Evolutionary conservation across 2,329 filamentous ascomycete genomes (phyloP).

Genomic region (Penicillium vulpinum): DNA sequence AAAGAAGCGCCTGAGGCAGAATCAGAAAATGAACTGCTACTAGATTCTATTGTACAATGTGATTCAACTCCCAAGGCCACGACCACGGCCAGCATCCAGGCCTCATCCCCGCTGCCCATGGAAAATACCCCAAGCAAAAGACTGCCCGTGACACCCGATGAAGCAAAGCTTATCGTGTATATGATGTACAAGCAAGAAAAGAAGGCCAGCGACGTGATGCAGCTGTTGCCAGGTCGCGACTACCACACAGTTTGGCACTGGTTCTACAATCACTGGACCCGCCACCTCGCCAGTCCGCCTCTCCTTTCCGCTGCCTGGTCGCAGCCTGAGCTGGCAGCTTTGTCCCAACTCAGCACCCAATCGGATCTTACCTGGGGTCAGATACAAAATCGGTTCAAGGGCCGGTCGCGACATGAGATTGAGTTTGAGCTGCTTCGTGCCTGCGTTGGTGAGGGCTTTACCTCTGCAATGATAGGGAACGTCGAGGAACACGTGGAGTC

Average conservation of each 20-base stretch:
- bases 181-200: slow-evolving; percentile 31
- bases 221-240: slow-evolving; percentile 28
- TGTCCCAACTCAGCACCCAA: slow-evolving; percentile 28
- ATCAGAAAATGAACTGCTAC: neutral
- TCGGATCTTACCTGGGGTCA: slow-evolving; percentile 33
- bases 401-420: slow-evolving; percentile 31
- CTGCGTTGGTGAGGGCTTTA: slow-evolving; percentile 17
- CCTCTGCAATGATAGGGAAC: neutral
- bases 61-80: slow-evolving; percentile 6
- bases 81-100: neutral
- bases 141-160: slow-evolving; percentile 32
- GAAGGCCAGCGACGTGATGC: slow-evolving; percentile 33
- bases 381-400: slow-evolving; percentile 30
- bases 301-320: slow-evolving; percentile 33
- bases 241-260: slow-evolving; percentile 25
- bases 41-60: neutral
- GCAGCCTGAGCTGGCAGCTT: slow-evolving; percentile 24
- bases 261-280: slow-evolving; percentile 33
- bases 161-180: slow-evolving; percentile 32
- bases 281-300: slow-evolving; percentile 28
- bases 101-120: neutral
- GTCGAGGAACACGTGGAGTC: neutral
- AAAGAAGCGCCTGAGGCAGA: neutral
- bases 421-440: slow-evolving; percentile 37
- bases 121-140: slow-evolving; percentile 22